A percentile compares a stretch with the other conserved stretches of the same genome.
These are phyloP conservation scores for Saccharomyces eubayanus DNA, from an alignment of 805 yeast genomes.

Conservation along the genomic window DNA sequence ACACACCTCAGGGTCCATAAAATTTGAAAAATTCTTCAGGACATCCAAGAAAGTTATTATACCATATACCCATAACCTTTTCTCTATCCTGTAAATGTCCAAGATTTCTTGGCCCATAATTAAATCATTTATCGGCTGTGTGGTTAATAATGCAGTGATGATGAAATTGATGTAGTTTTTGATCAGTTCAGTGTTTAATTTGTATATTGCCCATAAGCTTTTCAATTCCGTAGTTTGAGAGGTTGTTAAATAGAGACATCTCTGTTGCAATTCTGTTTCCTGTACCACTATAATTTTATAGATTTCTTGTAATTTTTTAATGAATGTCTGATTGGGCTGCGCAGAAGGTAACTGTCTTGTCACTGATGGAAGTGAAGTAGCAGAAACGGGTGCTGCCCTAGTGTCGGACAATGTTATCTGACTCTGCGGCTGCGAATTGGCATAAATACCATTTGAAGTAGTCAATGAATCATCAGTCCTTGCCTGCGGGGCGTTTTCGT, in stretches of 20 bases:
- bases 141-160: conserved; percentile 62
- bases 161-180: conserved; percentile 68
- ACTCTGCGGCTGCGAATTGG: background rate
- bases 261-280: conserved; percentile 62
- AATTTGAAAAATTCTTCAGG: conserved; percentile 63
- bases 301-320: conserved; percentile 64
- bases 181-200: conserved; percentile 53
- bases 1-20: conserved; percentile 70
- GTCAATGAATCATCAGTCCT: background rate
- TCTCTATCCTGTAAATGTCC: conserved; percentile 65
- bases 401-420: background rate
- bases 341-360: conserved; percentile 7
- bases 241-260: conserved; percentile 51
- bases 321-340: conserved; percentile 39
- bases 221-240: conserved; percentile 50
- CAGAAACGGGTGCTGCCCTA: background rate
- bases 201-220: conserved; percentile 65
- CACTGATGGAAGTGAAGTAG: background rate
- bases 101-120: conserved; percentile 60
- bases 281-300: conserved; percentile 59
- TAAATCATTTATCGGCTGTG: conserved; percentile 42
- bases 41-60: conserved; percentile 74
- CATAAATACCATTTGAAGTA: background rate
- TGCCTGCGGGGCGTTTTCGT: background rate
- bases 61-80: conserved; percentile 82